Evolutionary conservation across 2,329 filamentous ascomycete genomes (phyloP), one percentile per base, ranked within the genome.

Genomic region (Teratosphaeria zuluensis): DNA sequence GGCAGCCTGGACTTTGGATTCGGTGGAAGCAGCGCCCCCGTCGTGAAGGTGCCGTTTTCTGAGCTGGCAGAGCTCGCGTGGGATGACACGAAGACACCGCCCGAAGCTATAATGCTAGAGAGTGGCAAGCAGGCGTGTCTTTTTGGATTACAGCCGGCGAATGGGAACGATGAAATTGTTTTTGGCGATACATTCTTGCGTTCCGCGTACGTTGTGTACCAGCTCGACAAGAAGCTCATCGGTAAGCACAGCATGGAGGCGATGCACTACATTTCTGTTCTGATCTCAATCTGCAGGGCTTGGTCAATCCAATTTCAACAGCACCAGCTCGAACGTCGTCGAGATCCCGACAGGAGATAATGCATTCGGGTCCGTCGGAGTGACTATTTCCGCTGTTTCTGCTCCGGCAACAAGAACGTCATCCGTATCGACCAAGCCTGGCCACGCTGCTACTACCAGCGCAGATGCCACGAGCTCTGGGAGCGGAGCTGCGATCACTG

Each of bases 231-330:
- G 30, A 19, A 35, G 19, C 46, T 32, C 14, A 53, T 60, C 24
- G 56, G 58, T 16, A 19, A 21, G n/a, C n/a, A 21, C 4, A 6
- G 42, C 42, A 21, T 11, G 19, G 42, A 48, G n/a, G 16, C n/a
- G 16, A 48, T 3, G 6, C 14, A 14, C 33, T 4, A 8, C 16
- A 48, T 19, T 8, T n/a, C 19, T n/a, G 42, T 19, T 19, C 42
- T 48, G 19, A 48, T 21, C 19, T 21, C 19, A 21, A 19, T 48
- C n/a, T 19, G 19, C 42, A 48, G 42, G 42, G 9, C 42, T 55
- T 55, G 83, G 83, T 2, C 81, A 82, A 64, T 84, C 83, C 2
- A 79, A 80, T 61, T 85, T 84, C 75, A 83, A 85, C 66, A 74
- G 80, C 7, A 80, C 80, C 0, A 68, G 68, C 21, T 73, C 78